Conservation (phyloP, 1,284 basidiomycete species). For the Porodaedalea pini region DNA sequence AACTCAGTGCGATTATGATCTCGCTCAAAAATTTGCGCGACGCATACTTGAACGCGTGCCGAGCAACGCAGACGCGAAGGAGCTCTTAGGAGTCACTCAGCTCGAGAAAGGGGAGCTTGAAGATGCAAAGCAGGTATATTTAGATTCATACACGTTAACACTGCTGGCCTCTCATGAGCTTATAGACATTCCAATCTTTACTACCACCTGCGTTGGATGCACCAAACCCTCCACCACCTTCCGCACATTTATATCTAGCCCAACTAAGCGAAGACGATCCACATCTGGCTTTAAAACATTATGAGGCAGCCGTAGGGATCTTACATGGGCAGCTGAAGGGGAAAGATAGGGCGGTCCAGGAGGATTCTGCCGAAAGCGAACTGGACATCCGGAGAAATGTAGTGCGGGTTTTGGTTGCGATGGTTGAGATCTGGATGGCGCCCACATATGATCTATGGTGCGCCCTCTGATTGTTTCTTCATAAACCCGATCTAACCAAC, state of each 20-base stretch:
- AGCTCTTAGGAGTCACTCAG: slow-evolving; percentile 75
- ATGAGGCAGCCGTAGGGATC: slow-evolving; percentile 77
- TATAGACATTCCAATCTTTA: slow-evolving; percentile 63
- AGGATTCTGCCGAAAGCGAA: slow-evolving; percentile 42
- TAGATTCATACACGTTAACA: slow-evolving; percentile 12
- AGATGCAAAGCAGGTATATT: slow-evolving; percentile 64
- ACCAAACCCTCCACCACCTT: slow-evolving; percentile 63
- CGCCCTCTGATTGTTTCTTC: slow-evolving; percentile 24
- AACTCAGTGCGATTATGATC: slow-evolving; percentile 80
- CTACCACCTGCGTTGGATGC: slow-evolving; percentile 58
- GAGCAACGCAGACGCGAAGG: slow-evolving; percentile 66
- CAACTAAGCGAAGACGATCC: slow-evolving; percentile 81
- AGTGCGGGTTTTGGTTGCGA: slow-evolving; percentile 82
- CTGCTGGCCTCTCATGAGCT: neutral
- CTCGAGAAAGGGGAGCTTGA: slow-evolving; percentile 78
- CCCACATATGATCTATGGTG: slow-evolving; percentile 85
- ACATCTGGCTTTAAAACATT: slow-evolving; percentile 73
- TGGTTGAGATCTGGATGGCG: slow-evolving; percentile 97
- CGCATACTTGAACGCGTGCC: slow-evolving; percentile 68
- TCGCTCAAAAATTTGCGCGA: slow-evolving; percentile 70
- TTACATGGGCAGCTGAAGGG: slow-evolving; percentile 69
- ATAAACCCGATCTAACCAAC: neutral
- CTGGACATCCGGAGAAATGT: slow-evolving; percentile 68
- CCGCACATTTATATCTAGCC: slow-evolving; percentile 87
- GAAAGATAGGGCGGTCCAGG: slow-evolving; percentile 53